Conservation (phyloP, 768 basidiomycete genomes). For the Boletus tylopilopsis region DNA sequence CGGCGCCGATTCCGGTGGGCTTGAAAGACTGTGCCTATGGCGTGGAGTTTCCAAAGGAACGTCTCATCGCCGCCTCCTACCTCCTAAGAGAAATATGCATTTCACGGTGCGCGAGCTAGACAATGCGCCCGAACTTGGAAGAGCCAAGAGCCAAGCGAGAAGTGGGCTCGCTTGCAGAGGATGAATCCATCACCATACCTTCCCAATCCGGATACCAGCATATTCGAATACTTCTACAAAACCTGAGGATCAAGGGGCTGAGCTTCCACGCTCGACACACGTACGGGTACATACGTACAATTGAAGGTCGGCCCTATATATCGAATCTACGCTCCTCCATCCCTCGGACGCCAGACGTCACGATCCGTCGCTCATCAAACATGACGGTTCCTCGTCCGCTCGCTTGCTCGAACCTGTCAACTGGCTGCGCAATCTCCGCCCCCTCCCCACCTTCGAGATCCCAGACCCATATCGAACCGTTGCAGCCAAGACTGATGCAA, state of each 20-base stretch:
- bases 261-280: too few relatives aligned
- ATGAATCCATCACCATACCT: too few relatives aligned
- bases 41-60: too few relatives aligned
- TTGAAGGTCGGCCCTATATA: constrained; percentile 16
- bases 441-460: constrained; percentile 62
- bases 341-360: constrained; percentile 39
- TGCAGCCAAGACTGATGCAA: constrained; percentile 68
- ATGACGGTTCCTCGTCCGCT: constrained; percentile 43
- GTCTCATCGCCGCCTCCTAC: constrained; percentile 2
- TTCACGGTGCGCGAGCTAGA: too few relatives aligned
- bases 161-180: background rate
- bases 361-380: constrained; percentile 74
- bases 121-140: too few relatives aligned
- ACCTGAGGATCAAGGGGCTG: too few relatives aligned
- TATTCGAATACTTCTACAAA: too few relatives aligned
- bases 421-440: constrained; percentile 30
- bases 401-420: constrained; percentile 34
- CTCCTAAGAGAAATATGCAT: background rate
- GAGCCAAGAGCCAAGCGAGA: constrained; percentile 16
- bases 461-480: constrained; percentile 84
- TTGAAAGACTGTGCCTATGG: too few relatives aligned
- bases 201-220: too few relatives aligned
- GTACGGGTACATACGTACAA: background rate
- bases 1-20: too few relatives aligned
- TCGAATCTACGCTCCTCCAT: constrained; percentile 35